Evolutionary conservation across 2,329 filamentous ascomycete genomes (phyloP).

Genomic region (Elsinoe perseae): DNA sequence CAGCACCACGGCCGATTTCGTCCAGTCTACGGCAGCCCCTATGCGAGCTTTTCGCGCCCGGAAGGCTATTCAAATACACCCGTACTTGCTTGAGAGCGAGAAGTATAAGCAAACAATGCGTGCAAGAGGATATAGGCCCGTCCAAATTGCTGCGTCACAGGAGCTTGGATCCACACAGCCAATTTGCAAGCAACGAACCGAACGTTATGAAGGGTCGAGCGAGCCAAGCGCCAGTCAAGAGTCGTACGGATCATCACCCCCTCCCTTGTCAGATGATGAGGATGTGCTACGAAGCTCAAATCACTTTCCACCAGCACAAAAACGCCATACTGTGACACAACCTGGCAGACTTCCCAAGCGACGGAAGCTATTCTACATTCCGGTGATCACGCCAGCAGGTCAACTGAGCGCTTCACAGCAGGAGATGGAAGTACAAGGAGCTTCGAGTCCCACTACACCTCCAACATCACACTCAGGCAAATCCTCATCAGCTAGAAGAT

Average conservation of each 20-base stretch:
- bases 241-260: not conserved
- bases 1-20: slow-evolving; percentile 3
- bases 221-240: slow-evolving; percentile 11
- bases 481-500: not conserved
- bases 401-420: too few relatives aligned
- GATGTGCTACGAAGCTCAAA: not conserved
- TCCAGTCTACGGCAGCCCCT: slow-evolving; percentile 12
- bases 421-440: not conserved
- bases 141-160: slow-evolving; percentile 27
- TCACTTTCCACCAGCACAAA: too few relatives aligned
- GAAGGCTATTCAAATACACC: slow-evolving; percentile 43
- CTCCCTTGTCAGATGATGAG: not conserved
- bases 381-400: slow-evolving; percentile 1
- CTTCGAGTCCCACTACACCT: slow-evolving; percentile 4
- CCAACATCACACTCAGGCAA: slow-evolving; percentile 7
- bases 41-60: slow-evolving; percentile 36
- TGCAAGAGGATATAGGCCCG: slow-evolving; percentile 38
- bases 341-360: slow-evolving; percentile 10
- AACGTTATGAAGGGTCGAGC: not conserved
- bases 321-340: too few relatives aligned
- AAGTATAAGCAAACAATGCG: slow-evolving; percentile 37
- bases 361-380: slow-evolving; percentile 2
- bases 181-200: not conserved
- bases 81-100: slow-evolving; percentile 40
- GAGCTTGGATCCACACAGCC: slow-evolving; percentile 17